phyloP scores from a whole-genome alignment of 2,329 filamentous ascomycete genomes.

The Diaporthe humulicola region DNA sequence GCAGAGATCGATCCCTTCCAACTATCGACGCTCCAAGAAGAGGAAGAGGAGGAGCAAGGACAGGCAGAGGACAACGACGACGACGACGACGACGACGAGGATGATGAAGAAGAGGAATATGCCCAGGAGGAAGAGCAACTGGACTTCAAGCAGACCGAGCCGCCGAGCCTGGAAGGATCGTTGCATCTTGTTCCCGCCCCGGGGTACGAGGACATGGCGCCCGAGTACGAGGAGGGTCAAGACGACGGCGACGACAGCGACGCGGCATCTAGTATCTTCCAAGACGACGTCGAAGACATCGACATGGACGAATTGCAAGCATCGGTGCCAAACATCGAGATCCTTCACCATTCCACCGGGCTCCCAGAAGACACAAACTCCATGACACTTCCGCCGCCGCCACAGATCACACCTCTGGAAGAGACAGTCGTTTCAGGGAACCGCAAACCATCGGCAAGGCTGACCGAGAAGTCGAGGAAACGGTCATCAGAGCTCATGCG shows the following conservation, averaged over 20 bases:
- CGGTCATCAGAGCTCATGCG: constrained; percentile 58
- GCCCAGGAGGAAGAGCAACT: constrained; percentile 43
- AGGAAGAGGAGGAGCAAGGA: constrained; percentile 45
- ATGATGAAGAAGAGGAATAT: constrained; percentile 44
- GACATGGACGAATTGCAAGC: constrained; percentile 56
- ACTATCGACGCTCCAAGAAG: constrained; percentile 63
- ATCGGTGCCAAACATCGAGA: constrained; percentile 60
- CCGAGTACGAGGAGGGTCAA: constrained; percentile 45
- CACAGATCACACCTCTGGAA: constrained; percentile 64
- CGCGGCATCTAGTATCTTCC: constrained; percentile 57
- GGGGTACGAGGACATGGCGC: constrained; percentile 47
- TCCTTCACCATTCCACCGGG: constrained; percentile 56
- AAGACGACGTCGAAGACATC: constrained; percentile 56
- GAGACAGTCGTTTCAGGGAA: constrained; percentile 67
- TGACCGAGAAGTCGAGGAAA: constrained; percentile 54
- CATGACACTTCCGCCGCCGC: constrained; percentile 60
- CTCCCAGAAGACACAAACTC: constrained; percentile 46
- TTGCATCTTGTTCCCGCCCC: constrained; percentile 57
- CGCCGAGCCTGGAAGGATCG: constrained; percentile 53
- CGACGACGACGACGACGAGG: constrained; percentile 3
- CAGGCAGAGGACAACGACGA: constrained; percentile 45
- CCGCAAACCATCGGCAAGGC: constrained; percentile 57
- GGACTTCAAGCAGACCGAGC: constrained; percentile 37
- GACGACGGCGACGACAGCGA: constrained; percentile 51
- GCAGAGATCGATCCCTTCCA: constrained; percentile 52